Base-by-base conservation (phyloP, 331 rosid genomes). In the Acacia concinna region DNA sequence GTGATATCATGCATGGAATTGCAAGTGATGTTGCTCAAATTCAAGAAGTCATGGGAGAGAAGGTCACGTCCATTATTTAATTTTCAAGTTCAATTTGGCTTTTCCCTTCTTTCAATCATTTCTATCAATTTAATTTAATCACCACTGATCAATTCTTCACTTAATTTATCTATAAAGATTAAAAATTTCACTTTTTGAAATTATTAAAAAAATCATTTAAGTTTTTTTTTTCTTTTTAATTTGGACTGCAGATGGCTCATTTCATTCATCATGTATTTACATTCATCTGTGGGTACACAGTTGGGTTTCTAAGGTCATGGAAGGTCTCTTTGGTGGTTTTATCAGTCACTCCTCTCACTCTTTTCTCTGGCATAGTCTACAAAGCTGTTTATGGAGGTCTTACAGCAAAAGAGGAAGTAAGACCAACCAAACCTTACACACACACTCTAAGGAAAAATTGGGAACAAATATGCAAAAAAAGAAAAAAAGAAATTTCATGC, bases 21-120 rank as follows among this genome's bases (percentile, higher is more conserved):
- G 92, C 98, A 44, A 92, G 97, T 82, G 97, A 94, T 73, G 97
- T 94, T 79, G 97, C 98, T 75, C 95, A 90, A 80, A 92, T 92
- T 80, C 97, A 92, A 87, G 98, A 94, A 87, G 97, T 91, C 75
- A 90, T 90, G 94, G 98, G 97, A 81, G 97, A 94, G 86, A 94
- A 94, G 97, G 98, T 92, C 23, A 12, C 9, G 5, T 57, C 64
- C 64, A 1, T 5, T 47, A n/a, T 47, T 18, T 44, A 2, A 0
- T 18, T 51, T n/a, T 20, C 11, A 57, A 57, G 6, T 3, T 23
- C 15, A 23, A 23, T 57, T 57, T 57, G 32, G 32, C 5, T 23
- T 8, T 21, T 4, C 32, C 8, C 27, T 57, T 9, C 11, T 57
- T 3, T 2, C 15, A 57, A 57, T 0, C 6, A 57, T 25, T 57